A percentile compares a stretch with the other conserved stretches of the same genome.
Evolutionary conservation across 768 basidiomycete species (phyloP).

Genomic region (Cystoderma amianthinum): DNA sequence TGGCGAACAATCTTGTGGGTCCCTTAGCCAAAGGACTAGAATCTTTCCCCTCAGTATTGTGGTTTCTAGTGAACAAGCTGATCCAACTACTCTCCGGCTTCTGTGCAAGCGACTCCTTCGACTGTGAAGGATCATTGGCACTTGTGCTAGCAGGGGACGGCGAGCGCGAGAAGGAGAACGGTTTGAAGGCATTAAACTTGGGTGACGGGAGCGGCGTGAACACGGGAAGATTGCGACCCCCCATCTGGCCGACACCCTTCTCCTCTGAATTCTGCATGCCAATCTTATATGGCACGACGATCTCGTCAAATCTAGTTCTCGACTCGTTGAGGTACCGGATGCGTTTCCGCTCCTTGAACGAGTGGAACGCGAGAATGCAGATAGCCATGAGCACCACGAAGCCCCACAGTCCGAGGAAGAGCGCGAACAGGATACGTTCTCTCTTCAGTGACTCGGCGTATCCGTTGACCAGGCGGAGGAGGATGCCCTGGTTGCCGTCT

Average conservation of each 20-base stretch:
- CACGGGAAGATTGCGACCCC: constrained; percentile 28
- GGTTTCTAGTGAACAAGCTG: not conserved
- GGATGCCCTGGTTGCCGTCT: constrained; percentile 48
- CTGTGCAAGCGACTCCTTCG: constrained; percentile 5
- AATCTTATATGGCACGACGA: constrained; percentile 27
- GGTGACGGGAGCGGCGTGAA: constrained; percentile 47
- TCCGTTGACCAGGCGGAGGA: constrained; percentile 64
- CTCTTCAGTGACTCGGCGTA: constrained; percentile 71
- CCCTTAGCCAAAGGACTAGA: too few species aligned
- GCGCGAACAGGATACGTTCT: constrained; percentile 76
- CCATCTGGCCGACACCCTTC: constrained; percentile 12
- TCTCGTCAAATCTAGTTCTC: constrained; percentile 37
- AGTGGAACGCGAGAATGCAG: constrained; percentile 64
- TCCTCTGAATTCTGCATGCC: too few species aligned
- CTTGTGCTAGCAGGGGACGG: constrained; percentile 9
- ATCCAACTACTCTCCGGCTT: constrained; percentile 1
- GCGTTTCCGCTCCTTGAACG: constrained; percentile 42
- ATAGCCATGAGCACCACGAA: constrained; percentile 80
- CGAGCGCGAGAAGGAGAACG: constrained; percentile 22
- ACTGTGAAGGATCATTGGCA: constrained; percentile 1
- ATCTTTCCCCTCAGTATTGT: too few species aligned
- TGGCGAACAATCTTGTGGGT: not conserved
- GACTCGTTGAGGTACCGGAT: constrained; percentile 49
- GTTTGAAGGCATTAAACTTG: too few species aligned
- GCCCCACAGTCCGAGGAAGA: constrained; percentile 82